Evolutionary conservation across 2,329 filamentous ascomycete genomes (phyloP).

Genomic region (Paracamarosporium sp.): DNA sequence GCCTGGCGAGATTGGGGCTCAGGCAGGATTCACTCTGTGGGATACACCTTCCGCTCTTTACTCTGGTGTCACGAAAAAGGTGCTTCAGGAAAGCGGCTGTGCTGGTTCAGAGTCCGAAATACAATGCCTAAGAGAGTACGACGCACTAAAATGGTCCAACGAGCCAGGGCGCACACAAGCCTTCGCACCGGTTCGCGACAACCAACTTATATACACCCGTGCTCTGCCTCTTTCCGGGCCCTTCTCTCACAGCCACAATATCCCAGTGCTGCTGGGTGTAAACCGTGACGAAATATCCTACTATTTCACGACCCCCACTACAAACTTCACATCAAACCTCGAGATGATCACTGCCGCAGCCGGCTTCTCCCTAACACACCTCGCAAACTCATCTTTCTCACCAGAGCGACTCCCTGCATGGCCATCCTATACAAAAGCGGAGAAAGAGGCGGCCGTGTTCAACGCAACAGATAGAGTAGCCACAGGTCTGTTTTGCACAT

Average conservation of each 20-base stretch:
- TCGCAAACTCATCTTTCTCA: conserved; percentile 23
- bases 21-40: not conserved
- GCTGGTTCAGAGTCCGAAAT: conserved; percentile 17
- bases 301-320: conserved; percentile 27
- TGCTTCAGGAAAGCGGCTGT: conserved; percentile 30
- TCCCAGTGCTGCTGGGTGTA: conserved; percentile 46
- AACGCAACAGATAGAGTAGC: conserved; percentile 43
- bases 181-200: conserved; percentile 16
- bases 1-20: conserved; percentile 1
- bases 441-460: conserved; percentile 43
- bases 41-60: conserved; percentile 1
- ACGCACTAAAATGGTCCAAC: conserved; percentile 11
- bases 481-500: conserved; percentile 43
- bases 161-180: conserved; percentile 5
- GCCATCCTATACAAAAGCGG: conserved; percentile 16
- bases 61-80: conserved; percentile 3
- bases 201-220: conserved; percentile 6
- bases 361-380: not conserved
- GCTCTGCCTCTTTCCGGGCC: conserved; percentile 14
- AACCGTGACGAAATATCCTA: conserved; percentile 49
- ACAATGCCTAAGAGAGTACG: conserved; percentile 25
- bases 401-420: conserved; percentile 23
- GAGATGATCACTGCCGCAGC: not conserved
- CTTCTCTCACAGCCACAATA: conserved; percentile 27
- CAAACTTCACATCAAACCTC: conserved; percentile 13